Percentiles rank a stretch among this genome's conserved stretches.
Conservation (phyloP, 129 eudicot species). For the Saussurea involucrata region DNA sequence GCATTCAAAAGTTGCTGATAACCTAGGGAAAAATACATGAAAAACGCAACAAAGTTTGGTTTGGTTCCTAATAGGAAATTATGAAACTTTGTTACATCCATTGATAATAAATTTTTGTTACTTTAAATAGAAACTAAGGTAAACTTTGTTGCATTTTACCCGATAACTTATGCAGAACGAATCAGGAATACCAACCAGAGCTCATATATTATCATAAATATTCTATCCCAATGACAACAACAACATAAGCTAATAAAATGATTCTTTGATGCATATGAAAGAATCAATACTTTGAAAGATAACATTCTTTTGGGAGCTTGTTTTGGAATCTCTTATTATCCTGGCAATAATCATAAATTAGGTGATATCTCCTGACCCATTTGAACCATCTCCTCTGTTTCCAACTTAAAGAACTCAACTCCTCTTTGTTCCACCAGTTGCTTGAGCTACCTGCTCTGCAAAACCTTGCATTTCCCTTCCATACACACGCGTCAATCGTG, state of each 20-base stretch:
- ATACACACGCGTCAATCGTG: constrained; percentile 69
- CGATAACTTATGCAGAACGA: neutral
- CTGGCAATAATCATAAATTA: constrained; percentile 75
- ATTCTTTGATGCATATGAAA: constrained; percentile 3
- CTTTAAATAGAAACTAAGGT: neutral
- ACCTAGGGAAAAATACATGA: neutral
- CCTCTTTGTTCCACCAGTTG: constrained; percentile 81
- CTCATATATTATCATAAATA: constrained; percentile 5
- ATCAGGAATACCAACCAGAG: constrained; percentile 7
- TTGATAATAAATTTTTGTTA: neutral
- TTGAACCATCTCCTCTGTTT: constrained; percentile 66
- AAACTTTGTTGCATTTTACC: neutral
- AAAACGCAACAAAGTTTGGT: neutral
- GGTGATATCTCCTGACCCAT: constrained; percentile 75
- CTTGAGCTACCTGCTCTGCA: constrained; percentile 50
- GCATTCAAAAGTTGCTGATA: neutral
- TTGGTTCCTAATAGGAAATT: neutral
- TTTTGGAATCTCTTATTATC: constrained; percentile 66
- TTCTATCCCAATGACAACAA: constrained; percentile 11
- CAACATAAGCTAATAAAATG: constrained; percentile 6
- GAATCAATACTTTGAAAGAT: constrained; percentile 63
- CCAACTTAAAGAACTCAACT: constrained; percentile 51
- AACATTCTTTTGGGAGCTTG: constrained; percentile 78
- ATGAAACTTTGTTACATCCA: neutral
- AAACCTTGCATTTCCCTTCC: constrained; percentile 73